These are phyloP conservation scores for Thuidium tamariscinum DNA, from an alignment of 225 moss, liverwort and hornwort genomes.

Conservation along the genomic window DNA sequence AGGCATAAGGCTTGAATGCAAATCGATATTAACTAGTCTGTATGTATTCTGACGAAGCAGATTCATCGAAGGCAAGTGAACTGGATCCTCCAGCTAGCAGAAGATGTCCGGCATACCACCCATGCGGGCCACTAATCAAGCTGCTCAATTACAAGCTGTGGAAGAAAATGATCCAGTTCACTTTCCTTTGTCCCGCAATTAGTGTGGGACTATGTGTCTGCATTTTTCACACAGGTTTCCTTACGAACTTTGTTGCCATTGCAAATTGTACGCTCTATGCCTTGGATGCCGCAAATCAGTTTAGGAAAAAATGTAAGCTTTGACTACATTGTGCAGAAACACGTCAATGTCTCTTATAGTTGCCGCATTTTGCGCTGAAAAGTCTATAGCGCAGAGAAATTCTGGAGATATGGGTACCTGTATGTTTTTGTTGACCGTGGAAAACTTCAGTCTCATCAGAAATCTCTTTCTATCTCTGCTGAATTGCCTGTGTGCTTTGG, in stretches of 20 bases:
- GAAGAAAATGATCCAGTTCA: too few relatives aligned
- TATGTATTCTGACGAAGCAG: too few relatives aligned
- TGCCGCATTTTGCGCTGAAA: background rate
- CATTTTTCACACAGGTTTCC: background rate
- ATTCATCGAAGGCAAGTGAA: too few relatives aligned
- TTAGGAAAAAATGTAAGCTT: too few relatives aligned
- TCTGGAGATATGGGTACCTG: background rate
- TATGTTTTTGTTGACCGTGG: background rate
- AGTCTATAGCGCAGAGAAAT: background rate
- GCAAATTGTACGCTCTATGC: background rate
- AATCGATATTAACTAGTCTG: too few relatives aligned
- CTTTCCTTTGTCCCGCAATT: background rate
- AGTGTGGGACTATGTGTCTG: background rate
- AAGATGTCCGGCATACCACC: too few relatives aligned
- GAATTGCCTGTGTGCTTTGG: background rate
- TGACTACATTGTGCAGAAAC: background rate
- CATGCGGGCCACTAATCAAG: too few relatives aligned
- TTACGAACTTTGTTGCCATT: too few relatives aligned
- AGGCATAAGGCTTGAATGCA: too few relatives aligned
- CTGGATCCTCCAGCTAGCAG: too few relatives aligned
- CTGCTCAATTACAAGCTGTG: too few relatives aligned
- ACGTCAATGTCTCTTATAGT: too few relatives aligned
- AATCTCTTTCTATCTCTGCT: background rate
- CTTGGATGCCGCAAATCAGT: background rate
- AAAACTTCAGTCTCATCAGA: background rate